Percentiles rank a stretch among this genome's conserved stretches.
Evolutionary conservation across 495 filamentous ascomycete genomes (phyloP).

Genomic region (Parmelia sp.): DNA sequence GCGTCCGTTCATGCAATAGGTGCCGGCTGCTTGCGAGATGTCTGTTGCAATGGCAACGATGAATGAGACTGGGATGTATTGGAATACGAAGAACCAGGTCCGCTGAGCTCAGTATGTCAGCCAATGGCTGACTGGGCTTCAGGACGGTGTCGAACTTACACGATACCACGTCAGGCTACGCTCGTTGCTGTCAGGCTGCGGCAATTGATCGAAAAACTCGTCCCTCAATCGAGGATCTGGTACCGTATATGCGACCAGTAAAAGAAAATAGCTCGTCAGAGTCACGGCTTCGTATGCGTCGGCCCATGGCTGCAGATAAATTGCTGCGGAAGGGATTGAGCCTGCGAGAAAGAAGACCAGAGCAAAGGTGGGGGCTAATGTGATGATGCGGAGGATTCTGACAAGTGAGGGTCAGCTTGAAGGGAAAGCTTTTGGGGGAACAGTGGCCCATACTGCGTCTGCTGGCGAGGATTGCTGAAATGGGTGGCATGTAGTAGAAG

Average conservation of each 20-base stretch:
- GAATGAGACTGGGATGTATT: slow-evolving; percentile 32
- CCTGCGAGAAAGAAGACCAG: slow-evolving; percentile 31
- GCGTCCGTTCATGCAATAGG: slow-evolving; percentile 31
- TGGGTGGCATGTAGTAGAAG: slow-evolving; percentile 28
- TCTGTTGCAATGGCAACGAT: slow-evolving; percentile 28
- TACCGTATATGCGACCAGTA: slow-evolving; percentile 32
- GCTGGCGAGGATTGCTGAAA: slow-evolving; percentile 31
- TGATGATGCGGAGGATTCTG: slow-evolving; percentile 13
- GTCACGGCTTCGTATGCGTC: slow-evolving; percentile 32
- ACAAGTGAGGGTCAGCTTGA: background rate
- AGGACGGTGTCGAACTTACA: background rate
- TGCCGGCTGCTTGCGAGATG: slow-evolving; percentile 30
- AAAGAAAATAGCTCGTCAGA: slow-evolving; percentile 31
- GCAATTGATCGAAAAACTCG: slow-evolving; percentile 27
- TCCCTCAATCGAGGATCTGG: slow-evolving; percentile 24
- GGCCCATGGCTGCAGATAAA: slow-evolving; percentile 31
- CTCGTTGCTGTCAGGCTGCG: slow-evolving; percentile 16
- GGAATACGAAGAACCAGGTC: slow-evolving; percentile 30
- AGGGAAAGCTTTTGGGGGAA: slow-evolving; percentile 24
- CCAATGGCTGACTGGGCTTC: background rate
- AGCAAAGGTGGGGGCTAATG: slow-evolving; percentile 29
- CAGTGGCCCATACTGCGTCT: slow-evolving; percentile 30
- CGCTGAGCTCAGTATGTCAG: slow-evolving; percentile 6
- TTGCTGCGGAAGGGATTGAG: slow-evolving; percentile 27
- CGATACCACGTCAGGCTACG: slow-evolving; percentile 15